Base-by-base conservation (phyloP, 208 protist species). In the Leishmania major region DNA sequence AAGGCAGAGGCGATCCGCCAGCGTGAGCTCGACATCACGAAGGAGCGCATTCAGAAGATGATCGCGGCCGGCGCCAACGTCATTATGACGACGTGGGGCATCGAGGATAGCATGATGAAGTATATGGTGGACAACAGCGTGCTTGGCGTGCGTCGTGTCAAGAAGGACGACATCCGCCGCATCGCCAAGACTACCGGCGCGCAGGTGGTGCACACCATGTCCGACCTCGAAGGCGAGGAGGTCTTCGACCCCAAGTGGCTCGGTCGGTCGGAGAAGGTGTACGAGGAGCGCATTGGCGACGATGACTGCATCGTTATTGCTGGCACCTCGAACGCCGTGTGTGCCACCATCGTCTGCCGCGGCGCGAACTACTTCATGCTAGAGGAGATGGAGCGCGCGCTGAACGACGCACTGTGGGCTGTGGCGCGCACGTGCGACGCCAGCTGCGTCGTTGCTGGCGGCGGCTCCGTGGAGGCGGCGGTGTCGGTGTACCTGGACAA, bases 361-460 rank as follows among this genome's bases (percentile, higher is more conserved):
- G 99, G 99, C 62, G 97, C 99, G 47, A 99, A 99, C 89, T 94
- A 94, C 79, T 96, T 99, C 71, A 95, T 99, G 87, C 92, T 99
- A 25, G 98, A 99, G 89, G 98, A 99, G 94, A 99, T 99, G 98
- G 97, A 99, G 88, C 96, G 98, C 43, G 95, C 98, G 3, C 84
- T 99, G 49, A 99, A 99, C 85, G 99, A 99, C 89, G 97, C 99
- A 13, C 87, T 99, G 7, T 99, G 99, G 95, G 99, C 99, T 35
- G 98, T 99, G 19, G 99, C 99, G 70, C 91, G 99, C 78, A 98
- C 99, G 5, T 94, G 99, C 19, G 99, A 99, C 85, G 99, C 97
- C 51, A 98, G 98, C 80, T 81, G 81, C 15, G 96, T 99, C 19
- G 99, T 99, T 4, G 95, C 99, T 62, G 99, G 99, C 76, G 99